A percentile compares a stretch with the other conserved stretches of the same genome.
phyloP scores from a whole-genome alignment of 495 filamentous ascomycete genomes.

The Aspergillus biplanus region DNA sequence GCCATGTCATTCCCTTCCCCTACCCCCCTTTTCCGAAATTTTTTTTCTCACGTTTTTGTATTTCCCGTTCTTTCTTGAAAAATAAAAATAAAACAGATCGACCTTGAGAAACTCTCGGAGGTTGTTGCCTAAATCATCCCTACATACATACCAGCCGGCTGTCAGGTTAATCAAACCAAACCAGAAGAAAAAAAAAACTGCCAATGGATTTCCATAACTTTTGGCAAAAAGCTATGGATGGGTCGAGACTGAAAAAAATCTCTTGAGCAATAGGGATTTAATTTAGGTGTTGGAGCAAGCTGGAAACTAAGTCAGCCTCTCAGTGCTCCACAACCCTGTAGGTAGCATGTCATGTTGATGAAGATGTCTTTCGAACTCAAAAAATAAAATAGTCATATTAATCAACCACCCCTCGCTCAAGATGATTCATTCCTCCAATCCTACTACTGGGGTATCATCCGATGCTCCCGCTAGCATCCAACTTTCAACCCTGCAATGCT shows the following conservation, averaged over 20 bases:
- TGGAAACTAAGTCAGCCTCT: slow-evolving; percentile 4
- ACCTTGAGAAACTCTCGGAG: neutral
- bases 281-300: slow-evolving; percentile 20
- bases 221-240: neutral
- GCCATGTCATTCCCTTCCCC: slow-evolving; percentile 7
- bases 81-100: neutral
- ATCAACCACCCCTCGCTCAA: too few relatives aligned
- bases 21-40: slow-evolving; percentile 8
- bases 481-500: slow-evolving; percentile 24
- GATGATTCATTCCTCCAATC: too few relatives aligned
- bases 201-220: neutral
- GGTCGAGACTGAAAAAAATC: slow-evolving; percentile 16
- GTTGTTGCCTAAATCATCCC: neutral
- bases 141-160: neutral
- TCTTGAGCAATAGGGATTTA: slow-evolving; percentile 21
- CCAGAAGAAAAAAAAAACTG: neutral
- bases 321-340: slow-evolving; percentile 20
- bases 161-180: slow-evolving; percentile 7
- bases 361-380: slow-evolving; percentile 14
- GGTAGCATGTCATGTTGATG: slow-evolving; percentile 8
- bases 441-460: slow-evolving; percentile 13
- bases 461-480: slow-evolving; percentile 23
- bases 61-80: slow-evolving; percentile 6
- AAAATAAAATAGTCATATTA: too few relatives aligned
- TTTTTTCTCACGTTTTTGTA: slow-evolving; percentile 6